Conservation (phyloP, 129 eudicot species). For the Chrysanthemum lavandulifolium region DNA sequence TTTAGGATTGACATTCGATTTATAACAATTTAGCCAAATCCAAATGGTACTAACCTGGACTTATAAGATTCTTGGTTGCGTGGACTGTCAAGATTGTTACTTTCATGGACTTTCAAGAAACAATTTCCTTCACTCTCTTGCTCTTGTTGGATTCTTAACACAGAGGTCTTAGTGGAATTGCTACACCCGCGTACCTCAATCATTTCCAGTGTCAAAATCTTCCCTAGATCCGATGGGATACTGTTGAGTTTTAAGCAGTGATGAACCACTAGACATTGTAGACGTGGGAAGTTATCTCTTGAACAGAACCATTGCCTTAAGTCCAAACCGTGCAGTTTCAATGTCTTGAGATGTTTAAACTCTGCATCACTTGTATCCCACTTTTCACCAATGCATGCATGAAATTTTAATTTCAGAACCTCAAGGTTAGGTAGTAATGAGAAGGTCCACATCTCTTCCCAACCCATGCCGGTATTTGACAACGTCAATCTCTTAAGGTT, state of each 20-base stretch:
- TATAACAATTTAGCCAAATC: too few species aligned
- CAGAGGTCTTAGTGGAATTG: background rate
- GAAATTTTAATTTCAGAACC: slow-evolving; percentile 17
- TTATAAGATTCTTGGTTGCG: too few species aligned
- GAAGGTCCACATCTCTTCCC: slow-evolving; percentile 26
- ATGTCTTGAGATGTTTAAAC: slow-evolving; percentile 20
- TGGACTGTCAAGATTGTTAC: too few species aligned
- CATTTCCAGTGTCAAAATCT: slow-evolving; percentile 11
- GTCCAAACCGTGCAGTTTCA: slow-evolving; percentile 22
- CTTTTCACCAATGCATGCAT: slow-evolving; percentile 10
- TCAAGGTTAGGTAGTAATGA: slow-evolving; percentile 16
- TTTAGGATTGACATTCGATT: too few species aligned
- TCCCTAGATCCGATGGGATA: slow-evolving; percentile 26
- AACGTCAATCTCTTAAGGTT: slow-evolving; percentile 23
- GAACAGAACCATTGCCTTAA: slow-evolving; percentile 10
- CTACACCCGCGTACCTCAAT: slow-evolving; percentile 19
- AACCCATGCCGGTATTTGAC: background rate
- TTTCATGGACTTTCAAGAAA: slow-evolving; percentile 23
- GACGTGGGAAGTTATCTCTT: slow-evolving; percentile 13
- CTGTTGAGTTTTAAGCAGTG: slow-evolving; percentile 15
- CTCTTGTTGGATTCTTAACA: slow-evolving; percentile 13
- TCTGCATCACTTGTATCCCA: slow-evolving; percentile 22
- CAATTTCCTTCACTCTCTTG: slow-evolving; percentile 22
- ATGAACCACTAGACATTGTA: slow-evolving; percentile 20
- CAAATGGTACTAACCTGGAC: too few species aligned